Base-by-base conservation (phyloP, 306 rosid genomes). In the Comarum palustre region DNA sequence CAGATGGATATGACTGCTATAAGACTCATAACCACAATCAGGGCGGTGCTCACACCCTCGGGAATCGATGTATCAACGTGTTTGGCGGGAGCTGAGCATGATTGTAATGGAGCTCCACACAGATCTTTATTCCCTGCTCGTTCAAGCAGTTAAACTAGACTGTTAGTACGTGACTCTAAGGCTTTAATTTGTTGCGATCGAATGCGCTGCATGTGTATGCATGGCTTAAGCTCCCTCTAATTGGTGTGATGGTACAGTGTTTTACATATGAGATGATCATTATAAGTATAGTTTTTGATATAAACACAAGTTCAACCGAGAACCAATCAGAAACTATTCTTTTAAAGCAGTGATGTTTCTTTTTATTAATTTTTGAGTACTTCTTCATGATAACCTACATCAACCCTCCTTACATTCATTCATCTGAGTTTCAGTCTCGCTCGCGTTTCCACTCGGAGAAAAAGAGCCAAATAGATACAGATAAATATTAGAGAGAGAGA, bases 21-120 rank as follows among this genome's bases (percentile, higher is more conserved):
- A n/a, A 68, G 47, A 57, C 87, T 80, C 11, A 82, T 86, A 63
- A 84, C 66, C 38, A 51, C 75, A 39, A 86, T 82, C 76, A 87
- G 74, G 8, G 77, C n/a, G 34, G 78, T 70, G 58, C 82, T 85
- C 14, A 59, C 67, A 42, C 36, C 16, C 10, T 92, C 76, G 1
- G 85, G 68, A 70, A 67, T 83, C 16, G 73, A 38, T 17, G 45
- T 32, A 31, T 32, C 17, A 9, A 61, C 9, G 43, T 16, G n/a
- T 32, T 20, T 2, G 4, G 65, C 0, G 31, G 78, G 13, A 69
- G 22, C 43, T 17, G 66, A 16, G 42, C 97, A 95, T 19, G 55
- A n/a, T 4, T 20, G 71, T 66, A 94, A 64, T 20, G 97, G 96
- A 10, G 20, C 16, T 77, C 99, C 99, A 81, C 99, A 95, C 46